Base-by-base conservation (phyloP, 2,329 filamentous ascomycete genomes). In the Colletotrichum trifolii region DNA sequence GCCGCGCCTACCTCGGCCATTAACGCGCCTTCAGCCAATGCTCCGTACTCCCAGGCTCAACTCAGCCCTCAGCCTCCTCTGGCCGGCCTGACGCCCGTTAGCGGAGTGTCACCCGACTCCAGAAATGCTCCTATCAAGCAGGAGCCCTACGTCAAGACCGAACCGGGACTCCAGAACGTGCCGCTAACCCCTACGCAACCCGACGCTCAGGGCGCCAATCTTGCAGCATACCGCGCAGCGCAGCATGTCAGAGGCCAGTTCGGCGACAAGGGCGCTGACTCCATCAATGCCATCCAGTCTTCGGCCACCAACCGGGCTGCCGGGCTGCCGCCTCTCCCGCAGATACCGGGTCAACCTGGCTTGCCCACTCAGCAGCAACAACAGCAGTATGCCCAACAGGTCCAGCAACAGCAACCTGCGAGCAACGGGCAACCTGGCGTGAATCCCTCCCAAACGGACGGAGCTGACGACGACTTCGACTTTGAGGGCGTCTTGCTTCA, bases 401-500 rank as follows among this genome's bases (percentile, higher is more conserved):
- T 72, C 34, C 76, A 73, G 50, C 75, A 74, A 55, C 75, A 73
- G 64, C 72, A 68, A 61, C 69, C 70, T 17, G 40, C 56, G 11
- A 61, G 60, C 48, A 59, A 54, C n/a, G 53, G 60, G 11, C 67
- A 69, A 52, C 75, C 75, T 49, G 73, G 72, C 65, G 66, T 69
- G 49, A 65, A 62, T 25, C 62, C 66, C 13, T 62, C 61, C 60
- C 83, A 97, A 76, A 90, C 90, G 12, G 95, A 98, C 73, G 95
- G 94, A 54, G 81, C 91, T 38, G 82, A 77, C 52, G 90, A 89
- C 4, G 75, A 86, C 38, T 82, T 83, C 61, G 77, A 87, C 46
- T 86, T 86, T 42, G 79, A 85, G 62, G 87, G 85, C 8, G 80
- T 92, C 45, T 78, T 93, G 47, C 81, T 90, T 71, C 83, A 84